Conservation (phyloP, 306 rosid genomes). For the Quercus suber region DNA sequence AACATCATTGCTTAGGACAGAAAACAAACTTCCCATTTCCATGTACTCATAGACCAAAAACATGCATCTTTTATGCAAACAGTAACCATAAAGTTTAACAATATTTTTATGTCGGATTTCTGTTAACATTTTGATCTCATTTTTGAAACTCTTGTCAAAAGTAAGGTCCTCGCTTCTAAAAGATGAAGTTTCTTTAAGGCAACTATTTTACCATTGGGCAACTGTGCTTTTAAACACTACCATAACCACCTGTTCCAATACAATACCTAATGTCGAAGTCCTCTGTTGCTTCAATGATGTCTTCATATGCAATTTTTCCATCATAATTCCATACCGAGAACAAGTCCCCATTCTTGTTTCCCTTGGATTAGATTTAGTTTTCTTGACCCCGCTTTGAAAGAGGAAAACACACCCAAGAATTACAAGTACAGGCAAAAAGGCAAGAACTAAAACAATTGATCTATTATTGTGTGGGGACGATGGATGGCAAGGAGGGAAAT, state of each 20-base stretch:
- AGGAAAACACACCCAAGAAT: not conserved
- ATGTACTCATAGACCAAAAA: too few relatives aligned
- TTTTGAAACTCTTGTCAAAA: too few relatives aligned
- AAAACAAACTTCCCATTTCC: too few relatives aligned
- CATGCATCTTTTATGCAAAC: too few relatives aligned
- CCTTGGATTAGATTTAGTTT: not conserved
- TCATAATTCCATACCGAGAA: not conserved
- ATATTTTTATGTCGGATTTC: too few relatives aligned
- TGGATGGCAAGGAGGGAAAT: not conserved
- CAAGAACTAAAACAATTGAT: not conserved
- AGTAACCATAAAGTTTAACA: too few relatives aligned
- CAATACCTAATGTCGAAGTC: not conserved
- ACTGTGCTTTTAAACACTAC: constrained; percentile 6
- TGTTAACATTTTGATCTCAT: too few relatives aligned
- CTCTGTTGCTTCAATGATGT: not conserved
- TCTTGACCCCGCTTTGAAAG: not conserved
- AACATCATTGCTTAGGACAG: too few relatives aligned
- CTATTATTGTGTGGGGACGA: not conserved
- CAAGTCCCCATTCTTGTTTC: not conserved
- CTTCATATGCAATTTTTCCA: not conserved
- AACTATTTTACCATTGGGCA: not conserved
- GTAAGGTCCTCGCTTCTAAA: too few relatives aligned
- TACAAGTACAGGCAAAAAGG: not conserved
- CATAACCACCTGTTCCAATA: constrained; percentile 3
- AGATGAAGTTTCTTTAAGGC: not conserved